These are phyloP conservation scores for Trichoderma asperellum DNA, from an alignment of 2,329 filamentous ascomycete species.

Conservation along the genomic window DNA sequence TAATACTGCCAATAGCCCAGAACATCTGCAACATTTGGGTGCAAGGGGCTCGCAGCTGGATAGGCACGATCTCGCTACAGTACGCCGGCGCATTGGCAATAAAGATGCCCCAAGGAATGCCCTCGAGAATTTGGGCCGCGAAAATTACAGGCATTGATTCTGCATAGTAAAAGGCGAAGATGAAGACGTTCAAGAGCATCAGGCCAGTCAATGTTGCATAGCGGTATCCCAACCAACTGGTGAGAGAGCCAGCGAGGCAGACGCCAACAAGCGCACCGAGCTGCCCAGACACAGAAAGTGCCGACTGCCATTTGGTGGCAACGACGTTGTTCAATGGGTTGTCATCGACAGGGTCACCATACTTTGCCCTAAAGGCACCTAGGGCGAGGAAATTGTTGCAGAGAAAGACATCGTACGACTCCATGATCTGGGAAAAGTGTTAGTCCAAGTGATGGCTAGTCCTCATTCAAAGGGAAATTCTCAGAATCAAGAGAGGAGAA, in stretches of 20 bases:
- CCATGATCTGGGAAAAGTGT: background rate
- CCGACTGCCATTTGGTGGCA: constrained; percentile 7
- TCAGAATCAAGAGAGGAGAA: background rate
- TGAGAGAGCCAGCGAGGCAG: constrained; percentile 1
- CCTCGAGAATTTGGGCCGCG: constrained; percentile 12
- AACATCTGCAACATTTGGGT: constrained; percentile 15
- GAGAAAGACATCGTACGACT: constrained; percentile 17
- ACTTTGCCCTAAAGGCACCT: constrained; percentile 13
- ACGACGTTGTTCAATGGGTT: constrained; percentile 1
- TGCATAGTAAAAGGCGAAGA: constrained; percentile 14
- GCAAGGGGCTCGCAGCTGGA: constrained; percentile 9
- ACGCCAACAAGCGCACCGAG: constrained; percentile 16
- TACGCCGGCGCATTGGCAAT: constrained; percentile 13
- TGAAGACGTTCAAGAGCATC: constrained; percentile 9
- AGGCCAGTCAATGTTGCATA: constrained; percentile 6
- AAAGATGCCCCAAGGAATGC: constrained; percentile 13
- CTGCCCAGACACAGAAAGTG: constrained; percentile 13
- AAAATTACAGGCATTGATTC: constrained; percentile 10
- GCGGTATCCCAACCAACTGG: constrained; percentile 10
- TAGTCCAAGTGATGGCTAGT: background rate
- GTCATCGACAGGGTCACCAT: constrained; percentile 4
- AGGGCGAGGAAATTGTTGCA: constrained; percentile 15
- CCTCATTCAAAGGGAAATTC: background rate
- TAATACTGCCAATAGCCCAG: constrained; percentile 12
- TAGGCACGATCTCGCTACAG: constrained; percentile 12